phyloP scores from a whole-genome alignment of 208 protist genomes.

The Acanthamoeba sp. region DNA sequence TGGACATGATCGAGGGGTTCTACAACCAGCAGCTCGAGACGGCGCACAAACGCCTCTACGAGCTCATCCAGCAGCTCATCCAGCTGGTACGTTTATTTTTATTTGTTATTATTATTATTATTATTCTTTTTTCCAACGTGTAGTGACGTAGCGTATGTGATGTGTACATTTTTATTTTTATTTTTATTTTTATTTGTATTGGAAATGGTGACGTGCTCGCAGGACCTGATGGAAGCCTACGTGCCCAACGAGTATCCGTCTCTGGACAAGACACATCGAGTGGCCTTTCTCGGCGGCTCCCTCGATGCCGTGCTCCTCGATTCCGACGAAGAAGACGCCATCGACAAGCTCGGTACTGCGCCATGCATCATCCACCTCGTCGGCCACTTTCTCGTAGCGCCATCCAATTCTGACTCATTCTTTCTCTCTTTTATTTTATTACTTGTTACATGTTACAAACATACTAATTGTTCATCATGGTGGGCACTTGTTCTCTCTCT shows the following conservation, averaged over 20 bases:
- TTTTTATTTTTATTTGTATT: neutral
- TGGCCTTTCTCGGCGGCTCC: neutral
- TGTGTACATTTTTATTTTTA: neutral
- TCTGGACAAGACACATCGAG: neutral
- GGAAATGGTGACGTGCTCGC: neutral
- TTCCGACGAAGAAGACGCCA: neutral
- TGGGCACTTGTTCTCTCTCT: too few relatives aligned
- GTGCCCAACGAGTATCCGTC: constrained; percentile 7
- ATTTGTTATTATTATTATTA: too few relatives aligned
- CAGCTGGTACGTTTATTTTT: neutral
- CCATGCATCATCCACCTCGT: neutral
- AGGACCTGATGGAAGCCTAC: neutral
- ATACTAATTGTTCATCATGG: too few relatives aligned
- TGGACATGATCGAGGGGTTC: constrained; percentile 11
- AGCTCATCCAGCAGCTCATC: constrained; percentile 24
- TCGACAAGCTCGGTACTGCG: neutral
- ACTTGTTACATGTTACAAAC: too few relatives aligned
- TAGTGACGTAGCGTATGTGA: too few relatives aligned
- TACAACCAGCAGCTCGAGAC: neutral
- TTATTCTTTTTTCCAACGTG: too few relatives aligned
- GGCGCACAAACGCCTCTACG: neutral
- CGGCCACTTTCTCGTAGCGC: neutral
- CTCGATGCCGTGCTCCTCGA: neutral
- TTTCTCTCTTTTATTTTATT: too few relatives aligned
- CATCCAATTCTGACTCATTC: too few relatives aligned